phyloP scores from a whole-genome alignment of 306 rosid genomes.

The Cucurbita moschata region DNA sequence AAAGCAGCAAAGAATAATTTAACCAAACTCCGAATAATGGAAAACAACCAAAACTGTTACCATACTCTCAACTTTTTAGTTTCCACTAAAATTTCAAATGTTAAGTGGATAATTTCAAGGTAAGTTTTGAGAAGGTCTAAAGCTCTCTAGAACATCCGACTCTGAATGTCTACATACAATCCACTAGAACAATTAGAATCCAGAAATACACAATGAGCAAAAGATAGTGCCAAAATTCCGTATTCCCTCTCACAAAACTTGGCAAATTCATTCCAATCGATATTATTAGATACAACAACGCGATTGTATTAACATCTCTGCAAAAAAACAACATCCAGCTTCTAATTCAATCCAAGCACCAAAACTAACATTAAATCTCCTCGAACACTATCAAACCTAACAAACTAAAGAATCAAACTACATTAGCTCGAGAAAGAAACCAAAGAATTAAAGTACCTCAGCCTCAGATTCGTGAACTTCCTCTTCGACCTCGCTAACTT shows the following conservation, averaged over 20 bases:
- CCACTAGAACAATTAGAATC: not conserved
- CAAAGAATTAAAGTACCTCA: not conserved
- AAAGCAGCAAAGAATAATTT: not conserved
- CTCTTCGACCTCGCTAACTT: conserved; percentile 5
- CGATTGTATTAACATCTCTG: not conserved
- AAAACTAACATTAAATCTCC: not conserved
- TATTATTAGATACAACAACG: not conserved
- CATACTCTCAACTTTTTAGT: not conserved
- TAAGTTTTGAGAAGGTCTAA: not conserved
- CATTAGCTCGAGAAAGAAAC: not conserved
- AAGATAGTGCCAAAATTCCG: not conserved
- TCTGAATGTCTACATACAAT: not conserved
- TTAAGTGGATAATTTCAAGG: not conserved
- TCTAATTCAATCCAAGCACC: not conserved
- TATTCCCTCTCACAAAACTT: not conserved
- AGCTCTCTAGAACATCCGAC: not conserved
- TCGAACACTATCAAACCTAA: not conserved
- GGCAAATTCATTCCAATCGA: not conserved
- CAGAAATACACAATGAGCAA: no score
- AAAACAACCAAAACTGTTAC: not conserved
- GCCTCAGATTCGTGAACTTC: conserved; percentile 8
- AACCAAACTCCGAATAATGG: not conserved
- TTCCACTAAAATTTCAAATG: not conserved
- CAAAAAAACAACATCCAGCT: not conserved
- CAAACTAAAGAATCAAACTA: not conserved